phyloP scores from a whole-genome alignment of 495 filamentous ascomycete species.

The Hypoxylon intermedium region DNA sequence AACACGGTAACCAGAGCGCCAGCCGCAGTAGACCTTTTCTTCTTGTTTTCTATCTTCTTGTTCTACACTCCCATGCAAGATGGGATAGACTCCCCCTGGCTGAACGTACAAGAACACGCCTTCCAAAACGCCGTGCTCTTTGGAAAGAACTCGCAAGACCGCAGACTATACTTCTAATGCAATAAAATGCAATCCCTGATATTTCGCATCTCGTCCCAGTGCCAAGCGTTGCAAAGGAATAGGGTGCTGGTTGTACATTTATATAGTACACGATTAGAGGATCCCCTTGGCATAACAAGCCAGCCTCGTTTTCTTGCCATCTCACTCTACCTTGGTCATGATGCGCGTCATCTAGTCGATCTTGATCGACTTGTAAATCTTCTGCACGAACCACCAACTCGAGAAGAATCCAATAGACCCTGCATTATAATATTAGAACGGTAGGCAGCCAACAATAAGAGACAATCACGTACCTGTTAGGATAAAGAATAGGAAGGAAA shows the following conservation, averaged over 20 bases:
- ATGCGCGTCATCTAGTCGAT: constrained; percentile 68
- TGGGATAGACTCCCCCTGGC: too few relatives aligned
- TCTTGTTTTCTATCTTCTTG: too few relatives aligned
- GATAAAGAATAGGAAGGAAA: constrained; percentile 91
- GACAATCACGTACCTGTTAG: constrained; percentile 73
- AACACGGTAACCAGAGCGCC: too few relatives aligned
- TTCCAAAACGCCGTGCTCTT: constrained; percentile 25
- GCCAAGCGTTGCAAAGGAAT: neutral
- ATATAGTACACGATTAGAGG: constrained; percentile 31
- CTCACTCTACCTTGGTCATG: neutral
- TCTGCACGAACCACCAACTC: constrained; percentile 89
- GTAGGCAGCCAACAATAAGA: neutral
- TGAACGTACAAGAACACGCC: constrained; percentile 17
- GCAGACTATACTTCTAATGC: too few relatives aligned
- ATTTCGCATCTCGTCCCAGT: constrained; percentile 18
- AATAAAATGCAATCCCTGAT: too few relatives aligned
- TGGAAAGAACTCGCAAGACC: constrained; percentile 1
- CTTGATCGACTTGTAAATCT: constrained; percentile 95
- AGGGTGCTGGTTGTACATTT: constrained; percentile 30
- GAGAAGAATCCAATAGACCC: constrained; percentile 95
- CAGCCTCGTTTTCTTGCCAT: neutral
- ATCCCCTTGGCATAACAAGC: neutral
- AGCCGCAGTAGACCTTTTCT: constrained; percentile 3
- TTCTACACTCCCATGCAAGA: constrained; percentile 6
- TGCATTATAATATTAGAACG: constrained; percentile 47